These are phyloP conservation scores for Cercospora zeina DNA, from an alignment of 2,329 filamentous ascomycete species.

Conservation along the genomic window DNA sequence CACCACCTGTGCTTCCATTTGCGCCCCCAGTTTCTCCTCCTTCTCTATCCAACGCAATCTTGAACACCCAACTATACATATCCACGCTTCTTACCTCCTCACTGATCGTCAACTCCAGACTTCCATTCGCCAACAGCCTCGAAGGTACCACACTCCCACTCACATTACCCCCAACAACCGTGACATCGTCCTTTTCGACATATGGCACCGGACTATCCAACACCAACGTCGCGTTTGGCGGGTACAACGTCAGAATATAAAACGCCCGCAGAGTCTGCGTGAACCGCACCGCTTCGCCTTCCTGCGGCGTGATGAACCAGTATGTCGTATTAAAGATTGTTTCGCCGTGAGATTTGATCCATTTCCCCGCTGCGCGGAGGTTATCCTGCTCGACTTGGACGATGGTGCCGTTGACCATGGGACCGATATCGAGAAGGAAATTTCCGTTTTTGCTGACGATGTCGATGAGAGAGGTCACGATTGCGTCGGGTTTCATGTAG, in stretches of 20 bases:
- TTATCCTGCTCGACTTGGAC: slow-evolving; percentile 51
- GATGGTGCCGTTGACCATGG: slow-evolving; percentile 57
- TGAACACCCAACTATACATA: slow-evolving; percentile 49
- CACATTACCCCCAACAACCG: slow-evolving; percentile 45
- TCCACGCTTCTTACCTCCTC: slow-evolving; percentile 42
- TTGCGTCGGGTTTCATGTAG: slow-evolving; percentile 32
- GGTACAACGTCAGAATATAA: slow-evolving; percentile 52
- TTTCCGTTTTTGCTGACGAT: slow-evolving; percentile 40
- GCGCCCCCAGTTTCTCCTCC: slow-evolving; percentile 2
- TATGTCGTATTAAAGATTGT: slow-evolving; percentile 61
- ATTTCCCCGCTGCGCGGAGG: slow-evolving; percentile 54
- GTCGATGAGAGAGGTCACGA: slow-evolving; percentile 35
- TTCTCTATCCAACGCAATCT: slow-evolving; percentile 37
- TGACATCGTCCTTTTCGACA: slow-evolving; percentile 51
- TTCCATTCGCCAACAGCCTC: slow-evolving; percentile 33
- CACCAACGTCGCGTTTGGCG: slow-evolving; percentile 46
- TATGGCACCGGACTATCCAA: slow-evolving; percentile 51
- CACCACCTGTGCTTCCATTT: slow-evolving; percentile 8
- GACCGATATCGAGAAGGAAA: slow-evolving; percentile 44
- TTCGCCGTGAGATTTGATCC: slow-evolving; percentile 57
- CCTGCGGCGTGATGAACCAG: slow-evolving; percentile 52
- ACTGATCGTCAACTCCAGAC: slow-evolving; percentile 41
- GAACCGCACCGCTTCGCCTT: slow-evolving; percentile 52
- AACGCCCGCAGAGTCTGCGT: slow-evolving; percentile 56
- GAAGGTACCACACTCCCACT: slow-evolving; percentile 36